These are phyloP conservation scores for Dothiorella sarmentorum DNA, from an alignment of 2,329 filamentous ascomycete genomes.

Conservation along the genomic window DNA sequence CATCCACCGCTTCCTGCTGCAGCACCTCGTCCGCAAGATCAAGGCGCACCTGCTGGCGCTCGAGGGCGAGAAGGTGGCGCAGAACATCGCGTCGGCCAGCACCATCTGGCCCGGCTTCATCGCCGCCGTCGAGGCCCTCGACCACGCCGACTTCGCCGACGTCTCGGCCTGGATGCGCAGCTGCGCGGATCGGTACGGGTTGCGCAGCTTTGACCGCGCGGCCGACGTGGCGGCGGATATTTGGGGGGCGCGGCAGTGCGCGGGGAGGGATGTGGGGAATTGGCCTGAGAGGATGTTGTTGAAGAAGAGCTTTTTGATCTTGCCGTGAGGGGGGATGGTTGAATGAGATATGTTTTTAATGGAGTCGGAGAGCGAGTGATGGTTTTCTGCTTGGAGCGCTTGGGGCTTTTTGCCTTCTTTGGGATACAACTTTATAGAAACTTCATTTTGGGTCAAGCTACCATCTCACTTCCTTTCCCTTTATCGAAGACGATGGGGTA, in stretches of 20 bases:
- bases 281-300: constrained; percentile 3
- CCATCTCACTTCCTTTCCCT: no score
- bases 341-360: background rate
- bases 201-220: constrained; percentile 3
- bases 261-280: background rate
- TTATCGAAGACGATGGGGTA: constrained; percentile 77
- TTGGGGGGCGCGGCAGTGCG: background rate
- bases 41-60: background rate
- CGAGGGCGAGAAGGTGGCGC: background rate
- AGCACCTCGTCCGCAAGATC: background rate
- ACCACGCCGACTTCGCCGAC: background rate
- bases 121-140: constrained; percentile 2
- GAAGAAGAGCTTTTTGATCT: constrained; percentile 11
- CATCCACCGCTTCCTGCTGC: background rate
- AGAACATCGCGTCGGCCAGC: background rate
- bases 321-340: background rate
- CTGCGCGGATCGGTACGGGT: background rate
- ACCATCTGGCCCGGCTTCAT: constrained; percentile 5
- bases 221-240: background rate
- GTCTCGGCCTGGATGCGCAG: background rate
- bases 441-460: no score
- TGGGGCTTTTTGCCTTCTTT: no score
- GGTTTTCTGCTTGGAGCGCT: background rate
- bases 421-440: no score
- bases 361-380: background rate